Conservation (phyloP, 768 basidiomycete species). For the Tulasnella sp. region DNA sequence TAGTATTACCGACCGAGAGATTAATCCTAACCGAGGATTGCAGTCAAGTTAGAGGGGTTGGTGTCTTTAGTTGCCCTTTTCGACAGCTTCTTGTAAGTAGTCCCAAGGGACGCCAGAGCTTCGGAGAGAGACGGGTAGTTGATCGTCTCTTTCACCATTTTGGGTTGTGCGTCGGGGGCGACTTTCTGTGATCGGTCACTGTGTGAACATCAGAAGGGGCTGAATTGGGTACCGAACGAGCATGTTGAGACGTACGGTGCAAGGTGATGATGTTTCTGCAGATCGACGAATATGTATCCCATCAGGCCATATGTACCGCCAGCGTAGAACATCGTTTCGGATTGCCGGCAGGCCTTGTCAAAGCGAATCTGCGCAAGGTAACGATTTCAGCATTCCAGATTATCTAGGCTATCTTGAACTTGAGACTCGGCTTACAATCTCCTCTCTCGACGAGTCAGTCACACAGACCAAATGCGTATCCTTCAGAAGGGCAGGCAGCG, state of each 20-base stretch:
- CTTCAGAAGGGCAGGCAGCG: slow-evolving; percentile 57
- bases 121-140: slow-evolving; percentile 61
- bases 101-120: slow-evolving; percentile 48
- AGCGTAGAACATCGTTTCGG: slow-evolving; percentile 79
- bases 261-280: slow-evolving; percentile 82
- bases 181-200: slow-evolving; percentile 63
- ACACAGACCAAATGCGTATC: slow-evolving; percentile 81
- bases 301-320: slow-evolving; percentile 86
- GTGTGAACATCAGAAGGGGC: not conserved
- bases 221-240: not conserved
- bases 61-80: slow-evolving; percentile 77
- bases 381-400: not conserved
- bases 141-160: slow-evolving; percentile 57
- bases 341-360: slow-evolving; percentile 73
- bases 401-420: not conserved
- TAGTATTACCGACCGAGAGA: not conserved
- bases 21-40: slow-evolving; percentile 58
- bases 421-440: slow-evolving; percentile 54
- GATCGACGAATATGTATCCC: slow-evolving; percentile 93
- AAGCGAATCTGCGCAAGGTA: slow-evolving; percentile 55
- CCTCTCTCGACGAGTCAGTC: slow-evolving; percentile 69
- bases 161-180: slow-evolving; percentile 39
- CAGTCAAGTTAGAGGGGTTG: slow-evolving; percentile 70
- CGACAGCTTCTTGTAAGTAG: slow-evolving; percentile 66
- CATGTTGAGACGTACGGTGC: slow-evolving; percentile 57